phyloP scores from a whole-genome alignment of 192 early-diverging fungal species.

The Coemansia sp. region DNA sequence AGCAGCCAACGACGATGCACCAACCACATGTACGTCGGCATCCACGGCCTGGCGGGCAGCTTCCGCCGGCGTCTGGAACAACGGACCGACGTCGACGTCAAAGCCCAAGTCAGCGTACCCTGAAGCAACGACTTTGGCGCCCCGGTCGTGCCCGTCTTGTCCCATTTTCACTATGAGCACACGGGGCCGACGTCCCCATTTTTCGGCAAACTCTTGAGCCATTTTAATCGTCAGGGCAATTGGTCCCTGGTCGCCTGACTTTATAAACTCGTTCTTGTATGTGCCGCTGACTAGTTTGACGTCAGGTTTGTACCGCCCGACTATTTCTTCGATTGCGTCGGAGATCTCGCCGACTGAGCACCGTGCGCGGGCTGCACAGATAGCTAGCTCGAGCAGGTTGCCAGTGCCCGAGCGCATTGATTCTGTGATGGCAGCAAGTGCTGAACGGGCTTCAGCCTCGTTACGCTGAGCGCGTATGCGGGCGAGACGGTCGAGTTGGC shows the following conservation, averaged over 20 bases:
- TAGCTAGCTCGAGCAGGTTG: constrained; percentile 73
- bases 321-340: constrained; percentile 73
- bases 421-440: constrained; percentile 66
- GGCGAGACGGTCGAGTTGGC: constrained; percentile 68
- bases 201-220: constrained; percentile 66
- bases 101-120: constrained; percentile 89
- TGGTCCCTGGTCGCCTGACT: constrained; percentile 54
- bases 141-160: constrained; percentile 90
- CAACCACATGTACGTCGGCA: constrained; percentile 86
- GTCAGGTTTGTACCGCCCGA: constrained; percentile 79
- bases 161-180: constrained; percentile 91
- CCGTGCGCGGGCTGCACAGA: constrained; percentile 71
- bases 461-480: constrained; percentile 60
- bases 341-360: constrained; percentile 89
- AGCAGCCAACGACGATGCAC: constrained; percentile 83
- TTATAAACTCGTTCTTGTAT: constrained; percentile 79
- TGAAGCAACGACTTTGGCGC: constrained; percentile 90
- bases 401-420: constrained; percentile 64
- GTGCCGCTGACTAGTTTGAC: constrained; percentile 83
- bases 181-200: constrained; percentile 81
- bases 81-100: constrained; percentile 86
- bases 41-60: constrained; percentile 87
- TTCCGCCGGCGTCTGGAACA: constrained; percentile 88
- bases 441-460: constrained; percentile 48
- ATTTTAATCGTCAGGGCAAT: constrained; percentile 63